phyloP scores from a whole-genome alignment of 2,329 filamentous ascomycete genomes.

The Clonostachys sp. region DNA sequence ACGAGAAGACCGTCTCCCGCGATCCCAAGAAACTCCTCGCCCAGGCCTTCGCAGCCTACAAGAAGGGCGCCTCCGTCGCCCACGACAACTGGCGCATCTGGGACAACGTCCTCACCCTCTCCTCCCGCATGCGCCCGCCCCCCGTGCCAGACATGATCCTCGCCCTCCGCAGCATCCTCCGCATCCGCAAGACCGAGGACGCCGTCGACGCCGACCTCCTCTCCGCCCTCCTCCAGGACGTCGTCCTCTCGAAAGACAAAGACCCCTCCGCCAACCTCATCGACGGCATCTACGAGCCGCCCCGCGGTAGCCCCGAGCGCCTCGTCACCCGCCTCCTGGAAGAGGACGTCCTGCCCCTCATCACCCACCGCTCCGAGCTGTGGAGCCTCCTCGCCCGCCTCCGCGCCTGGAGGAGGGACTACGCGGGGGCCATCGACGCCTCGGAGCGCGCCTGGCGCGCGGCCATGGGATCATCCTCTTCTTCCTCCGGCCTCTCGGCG shows the following conservation, averaged over 20 bases:
- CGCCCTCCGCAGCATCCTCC: constrained; percentile 70
- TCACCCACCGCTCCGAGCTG: constrained; percentile 72
- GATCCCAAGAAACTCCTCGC: constrained; percentile 60
- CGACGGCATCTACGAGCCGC: constrained; percentile 22
- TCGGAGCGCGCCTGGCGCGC: constrained; percentile 85
- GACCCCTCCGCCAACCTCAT: constrained; percentile 18
- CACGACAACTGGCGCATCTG: constrained; percentile 89
- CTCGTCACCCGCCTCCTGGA: constrained; percentile 72
- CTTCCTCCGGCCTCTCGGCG: background rate
- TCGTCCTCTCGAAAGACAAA: constrained; percentile 42
- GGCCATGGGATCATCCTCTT: constrained; percentile 35
- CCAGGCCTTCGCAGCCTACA: constrained; percentile 80
- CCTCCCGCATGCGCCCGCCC: constrained; percentile 71
- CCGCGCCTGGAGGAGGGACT: constrained; percentile 69
- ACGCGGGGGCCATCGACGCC: constrained; percentile 69
- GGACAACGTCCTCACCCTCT: constrained; percentile 91
- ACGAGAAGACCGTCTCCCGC: constrained; percentile 14
- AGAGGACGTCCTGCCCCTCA: constrained; percentile 70
- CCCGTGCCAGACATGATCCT: constrained; percentile 71
- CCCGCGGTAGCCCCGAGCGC: constrained; percentile 55
- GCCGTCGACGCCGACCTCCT: constrained; percentile 74
- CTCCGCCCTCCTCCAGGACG: constrained; percentile 65
- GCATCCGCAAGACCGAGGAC: constrained; percentile 72
- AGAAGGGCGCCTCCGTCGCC: constrained; percentile 78
- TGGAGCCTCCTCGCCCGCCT: constrained; percentile 73